Evolutionary conservation across 1,284 basidiomycete genomes (phyloP), one percentile per base, ranked within the genome.

Genomic region (Ceratobasidium sp.): DNA sequence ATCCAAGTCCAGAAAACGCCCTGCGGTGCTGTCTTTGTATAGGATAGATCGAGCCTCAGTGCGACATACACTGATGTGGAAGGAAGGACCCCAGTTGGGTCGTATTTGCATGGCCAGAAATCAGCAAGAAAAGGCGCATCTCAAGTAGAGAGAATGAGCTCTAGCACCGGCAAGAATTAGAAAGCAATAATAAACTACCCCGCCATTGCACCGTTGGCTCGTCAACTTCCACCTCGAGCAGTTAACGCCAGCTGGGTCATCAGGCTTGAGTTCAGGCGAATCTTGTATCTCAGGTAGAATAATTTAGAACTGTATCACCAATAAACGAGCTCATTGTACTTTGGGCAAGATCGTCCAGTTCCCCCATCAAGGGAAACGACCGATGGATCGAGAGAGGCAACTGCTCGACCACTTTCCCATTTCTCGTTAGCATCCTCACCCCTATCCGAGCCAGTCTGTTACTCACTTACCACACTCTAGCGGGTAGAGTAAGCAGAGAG

Each of bases 331-430:
- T n/a, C n/a, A n/a, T n/a, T 78, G 73, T 68, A 80, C 79, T 74
- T 50, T 77, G 72, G 70, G 78, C 78, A 56, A 80, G 78, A 44
- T 79, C 77, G 69, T 84, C 82, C 21, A 83, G 75, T 72, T 84
- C 82, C 19, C 79, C 74, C 64, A 83, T 74, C 27, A 84, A 75
- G 14, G 79, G 74, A 72, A 81, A 82, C 50, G 80, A 80, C 9
- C 82, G 77, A 72, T 82, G 81, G 57, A 84, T 75, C 69, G 83
- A 82, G 41, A 84, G 73, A 0, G 82, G 82, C 1, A 83, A 74
- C 71, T 83, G 82, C 70, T 84, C 82, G 25, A 83, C 78, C 69
- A 83, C 77, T 78, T 44, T n/a, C n/a, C 9, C 19, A n/a, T 36
- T 11, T 5, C 11, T 11, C 36, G 52, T 47, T 21, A 60, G 52